A percentile compares a stretch with the other conserved stretches of the same genome.
phyloP scores from a whole-genome alignment of 352 stramenopile species.

The Pythium graminicola region DNA sequence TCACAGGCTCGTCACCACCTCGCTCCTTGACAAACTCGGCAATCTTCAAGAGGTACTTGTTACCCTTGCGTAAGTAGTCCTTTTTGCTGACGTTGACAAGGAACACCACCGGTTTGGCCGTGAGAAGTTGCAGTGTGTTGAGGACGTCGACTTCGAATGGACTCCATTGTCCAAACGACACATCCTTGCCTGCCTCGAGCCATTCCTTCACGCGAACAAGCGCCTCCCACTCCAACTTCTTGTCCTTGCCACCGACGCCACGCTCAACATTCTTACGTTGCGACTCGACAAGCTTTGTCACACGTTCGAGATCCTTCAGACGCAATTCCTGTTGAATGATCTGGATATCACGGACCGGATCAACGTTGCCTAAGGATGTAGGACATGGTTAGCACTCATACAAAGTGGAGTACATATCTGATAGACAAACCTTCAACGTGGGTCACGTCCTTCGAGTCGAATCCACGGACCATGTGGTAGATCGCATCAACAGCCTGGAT shows the following conservation, averaged over 20 bases:
- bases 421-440: conserved; percentile 91
- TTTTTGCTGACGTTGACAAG: conserved; percentile 99
- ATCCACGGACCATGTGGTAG: conserved; percentile 97
- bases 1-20: conserved; percentile 94
- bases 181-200: conserved; percentile 84
- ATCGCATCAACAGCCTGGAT: conserved; percentile 99
- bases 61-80: conserved; percentile 97
- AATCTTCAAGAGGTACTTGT: conserved; percentile 98
- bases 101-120: conserved; percentile 96
- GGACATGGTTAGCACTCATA: not conserved
- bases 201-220: conserved; percentile 78
- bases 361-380: conserved; percentile 80
- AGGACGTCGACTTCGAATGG: conserved; percentile 86
- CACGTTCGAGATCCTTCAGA: conserved; percentile 94
- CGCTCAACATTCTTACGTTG: conserved; percentile 88
- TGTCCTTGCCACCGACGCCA: conserved; percentile 90
- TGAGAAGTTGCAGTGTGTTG: conserved; percentile 90
- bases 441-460: conserved; percentile 97
- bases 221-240: conserved; percentile 92
- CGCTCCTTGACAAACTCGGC: conserved; percentile 95
- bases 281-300: conserved; percentile 65
- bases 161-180: conserved; percentile 88
- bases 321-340: conserved; percentile 99
- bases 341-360: conserved; percentile 98
- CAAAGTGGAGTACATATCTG: not conserved